Conservation (phyloP, 768 basidiomycete species). For the Russula lepida region DNA sequence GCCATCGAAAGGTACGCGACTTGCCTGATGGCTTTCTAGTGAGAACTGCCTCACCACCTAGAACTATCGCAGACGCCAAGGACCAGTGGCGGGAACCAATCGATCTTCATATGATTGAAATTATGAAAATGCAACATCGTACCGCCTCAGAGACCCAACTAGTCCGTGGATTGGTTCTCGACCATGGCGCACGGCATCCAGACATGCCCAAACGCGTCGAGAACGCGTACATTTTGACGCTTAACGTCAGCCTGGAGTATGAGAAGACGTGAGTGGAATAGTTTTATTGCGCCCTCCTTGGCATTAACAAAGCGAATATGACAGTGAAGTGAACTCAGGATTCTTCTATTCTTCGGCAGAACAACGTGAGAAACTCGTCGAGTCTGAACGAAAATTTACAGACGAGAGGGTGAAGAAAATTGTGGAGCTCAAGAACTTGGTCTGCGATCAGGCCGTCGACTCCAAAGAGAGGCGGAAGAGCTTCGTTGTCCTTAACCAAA, state of each 20-base stretch:
- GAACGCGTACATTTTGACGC: constrained; percentile 88
- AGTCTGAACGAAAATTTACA: constrained; percentile 89
- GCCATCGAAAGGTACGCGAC: constrained; percentile 44
- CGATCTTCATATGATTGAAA: constrained; percentile 98
- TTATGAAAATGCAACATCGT: constrained; percentile 99
- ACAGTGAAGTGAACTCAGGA: constrained; percentile 95
- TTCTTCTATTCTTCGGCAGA: constrained; percentile 99
- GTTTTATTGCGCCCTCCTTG: constrained; percentile 1
- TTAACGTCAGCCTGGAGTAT: constrained; percentile 97
- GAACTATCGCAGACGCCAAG: constrained; percentile 38
- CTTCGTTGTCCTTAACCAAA: constrained; percentile 97
- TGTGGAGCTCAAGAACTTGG: constrained; percentile 90
- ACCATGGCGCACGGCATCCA: constrained; percentile 95
- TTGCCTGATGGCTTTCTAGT: constrained; percentile 18
- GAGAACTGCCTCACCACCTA: constrained; percentile 23
- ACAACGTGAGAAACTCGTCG: constrained; percentile 97
- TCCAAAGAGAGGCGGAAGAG: constrained; percentile 71
- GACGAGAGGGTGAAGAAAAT: constrained; percentile 95
- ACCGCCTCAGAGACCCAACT: constrained; percentile 96
- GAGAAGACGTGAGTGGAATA: constrained; percentile 84
- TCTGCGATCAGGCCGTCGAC: constrained; percentile 89
- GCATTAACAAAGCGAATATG: constrained; percentile 18
- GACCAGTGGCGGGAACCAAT: constrained; percentile 82
- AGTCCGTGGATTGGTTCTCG: constrained; percentile 89
- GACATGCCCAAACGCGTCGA: constrained; percentile 99